phyloP scores from a whole-genome alignment of 1,284 basidiomycete species.

The Ceratobasidium sp. region DNA sequence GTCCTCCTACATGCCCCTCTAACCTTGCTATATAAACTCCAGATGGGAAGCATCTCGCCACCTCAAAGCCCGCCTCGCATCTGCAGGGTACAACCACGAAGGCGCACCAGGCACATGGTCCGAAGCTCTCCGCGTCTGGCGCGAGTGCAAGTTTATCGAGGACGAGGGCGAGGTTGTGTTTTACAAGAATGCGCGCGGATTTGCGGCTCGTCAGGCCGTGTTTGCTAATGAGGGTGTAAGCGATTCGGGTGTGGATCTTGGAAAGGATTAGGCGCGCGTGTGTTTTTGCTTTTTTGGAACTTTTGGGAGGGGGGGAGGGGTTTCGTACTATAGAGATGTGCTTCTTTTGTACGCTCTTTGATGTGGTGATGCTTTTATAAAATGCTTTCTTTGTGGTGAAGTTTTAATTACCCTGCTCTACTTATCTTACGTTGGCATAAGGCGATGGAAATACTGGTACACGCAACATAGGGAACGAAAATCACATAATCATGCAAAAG shows the following conservation, averaged over 20 bases:
- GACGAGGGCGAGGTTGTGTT: slow-evolving; percentile 92
- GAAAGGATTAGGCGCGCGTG: slow-evolving; percentile 49
- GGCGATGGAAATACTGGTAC: no score
- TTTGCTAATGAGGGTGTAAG: slow-evolving; percentile 73
- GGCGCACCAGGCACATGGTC: slow-evolving; percentile 45
- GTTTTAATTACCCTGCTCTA: no score
- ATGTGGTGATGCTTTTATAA: background rate
- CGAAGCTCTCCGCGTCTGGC: slow-evolving; percentile 47
- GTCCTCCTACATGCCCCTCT: background rate
- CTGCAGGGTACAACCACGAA: slow-evolving; percentile 67
- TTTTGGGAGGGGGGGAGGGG: background rate
- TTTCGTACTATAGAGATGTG: background rate
- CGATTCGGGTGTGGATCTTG: slow-evolving; percentile 88
- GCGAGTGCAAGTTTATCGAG: slow-evolving; percentile 79
- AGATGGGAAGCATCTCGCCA: slow-evolving; percentile 94
- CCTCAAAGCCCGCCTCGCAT: slow-evolving; percentile 82
- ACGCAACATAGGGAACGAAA: no score
- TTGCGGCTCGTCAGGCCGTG: slow-evolving; percentile 77
- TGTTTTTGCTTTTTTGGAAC: background rate
- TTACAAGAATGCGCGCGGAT: slow-evolving; percentile 88
- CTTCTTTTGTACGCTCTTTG: background rate
- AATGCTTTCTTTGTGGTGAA: background rate
- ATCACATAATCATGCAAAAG: no score
- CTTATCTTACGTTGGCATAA: no score
- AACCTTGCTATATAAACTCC: background rate